A percentile compares a stretch with the other conserved stretches of the same genome.
Evolutionary conservation across 208 protist genomes (phyloP).

Genomic region (Trypanosomatidae sp.): DNA sequence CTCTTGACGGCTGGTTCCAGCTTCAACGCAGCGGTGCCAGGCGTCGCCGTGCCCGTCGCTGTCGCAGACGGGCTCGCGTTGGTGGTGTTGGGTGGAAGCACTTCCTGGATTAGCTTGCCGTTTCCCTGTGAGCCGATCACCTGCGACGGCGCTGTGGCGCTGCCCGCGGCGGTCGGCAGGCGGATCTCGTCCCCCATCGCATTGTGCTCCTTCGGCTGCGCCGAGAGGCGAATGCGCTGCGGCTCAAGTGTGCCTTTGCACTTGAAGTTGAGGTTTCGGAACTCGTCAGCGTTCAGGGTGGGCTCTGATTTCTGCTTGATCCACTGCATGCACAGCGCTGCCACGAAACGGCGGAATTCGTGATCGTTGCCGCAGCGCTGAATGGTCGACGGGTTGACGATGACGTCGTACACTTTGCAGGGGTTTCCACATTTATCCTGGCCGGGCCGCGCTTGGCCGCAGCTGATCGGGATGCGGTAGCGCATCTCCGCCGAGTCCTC

Average conservation of each 20-base stretch:
- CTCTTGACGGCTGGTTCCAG: conserved; percentile 24
- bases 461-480: conserved; percentile 89
- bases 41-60: neutral
- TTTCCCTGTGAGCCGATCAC: conserved; percentile 39
- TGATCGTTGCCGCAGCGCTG: conserved; percentile 64
- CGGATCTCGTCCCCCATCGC: conserved; percentile 88
- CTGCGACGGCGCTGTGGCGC: conserved; percentile 43
- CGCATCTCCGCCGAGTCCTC: conserved; percentile 51
- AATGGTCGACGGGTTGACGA: conserved; percentile 85
- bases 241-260: conserved; percentile 83
- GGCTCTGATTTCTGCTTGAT: conserved; percentile 91
- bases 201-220: conserved; percentile 44
- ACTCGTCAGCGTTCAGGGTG: conserved; percentile 87
- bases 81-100: conserved; percentile 7
- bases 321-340: conserved; percentile 88
- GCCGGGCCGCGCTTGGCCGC: conserved; percentile 74
- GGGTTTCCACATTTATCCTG: conserved; percentile 82
- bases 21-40: neutral
- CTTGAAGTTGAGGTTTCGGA: conserved; percentile 86
- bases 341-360: conserved; percentile 87
- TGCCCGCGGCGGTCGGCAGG: conserved; percentile 44
- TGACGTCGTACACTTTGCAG: conserved; percentile 92
- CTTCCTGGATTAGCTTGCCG: conserved; percentile 68
- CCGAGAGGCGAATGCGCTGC: conserved; percentile 83
- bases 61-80: neutral